Evolutionary conservation across 2,329 filamentous ascomycete genomes (phyloP).

Genomic region (Cladosporium sp.): DNA sequence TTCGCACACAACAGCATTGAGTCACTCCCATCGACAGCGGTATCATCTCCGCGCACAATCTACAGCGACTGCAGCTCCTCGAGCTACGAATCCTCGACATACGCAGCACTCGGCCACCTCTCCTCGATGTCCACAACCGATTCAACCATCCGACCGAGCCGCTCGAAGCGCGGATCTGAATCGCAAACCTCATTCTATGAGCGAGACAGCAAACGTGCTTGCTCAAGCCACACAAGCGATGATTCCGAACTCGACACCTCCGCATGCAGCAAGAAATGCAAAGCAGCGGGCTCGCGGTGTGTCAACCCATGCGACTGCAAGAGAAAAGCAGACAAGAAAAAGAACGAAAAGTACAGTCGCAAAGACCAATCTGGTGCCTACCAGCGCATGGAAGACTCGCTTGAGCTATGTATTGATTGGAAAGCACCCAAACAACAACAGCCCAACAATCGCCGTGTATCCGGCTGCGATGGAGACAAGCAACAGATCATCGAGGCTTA

Average conservation of each 20-base stretch:
- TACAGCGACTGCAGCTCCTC: background rate
- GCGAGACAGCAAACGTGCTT: background rate
- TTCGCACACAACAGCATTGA: background rate
- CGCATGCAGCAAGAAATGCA: background rate
- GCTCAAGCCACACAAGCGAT: background rate
- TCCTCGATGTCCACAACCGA: background rate
- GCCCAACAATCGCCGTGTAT: background rate
- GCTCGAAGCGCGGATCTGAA: background rate
- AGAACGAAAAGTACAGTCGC: background rate
- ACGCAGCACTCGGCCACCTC: no score
- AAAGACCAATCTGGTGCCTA: background rate
- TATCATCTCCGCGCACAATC: background rate
- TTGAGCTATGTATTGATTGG: background rate
- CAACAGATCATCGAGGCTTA: background rate
- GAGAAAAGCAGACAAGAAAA: background rate
- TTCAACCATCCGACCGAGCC: background rate
- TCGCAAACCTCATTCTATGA: background rate
- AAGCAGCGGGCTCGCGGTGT: background rate
- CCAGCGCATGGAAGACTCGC: constrained; percentile 1
- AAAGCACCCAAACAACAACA: background rate
- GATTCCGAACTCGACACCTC: background rate
- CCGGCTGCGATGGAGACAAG: background rate
- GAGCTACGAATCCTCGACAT: background rate
- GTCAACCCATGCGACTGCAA: background rate
- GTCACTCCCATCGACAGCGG: background rate